phyloP scores from a whole-genome alignment of 768 basidiomycete genomes.

The Termitomyces sp. region DNA sequence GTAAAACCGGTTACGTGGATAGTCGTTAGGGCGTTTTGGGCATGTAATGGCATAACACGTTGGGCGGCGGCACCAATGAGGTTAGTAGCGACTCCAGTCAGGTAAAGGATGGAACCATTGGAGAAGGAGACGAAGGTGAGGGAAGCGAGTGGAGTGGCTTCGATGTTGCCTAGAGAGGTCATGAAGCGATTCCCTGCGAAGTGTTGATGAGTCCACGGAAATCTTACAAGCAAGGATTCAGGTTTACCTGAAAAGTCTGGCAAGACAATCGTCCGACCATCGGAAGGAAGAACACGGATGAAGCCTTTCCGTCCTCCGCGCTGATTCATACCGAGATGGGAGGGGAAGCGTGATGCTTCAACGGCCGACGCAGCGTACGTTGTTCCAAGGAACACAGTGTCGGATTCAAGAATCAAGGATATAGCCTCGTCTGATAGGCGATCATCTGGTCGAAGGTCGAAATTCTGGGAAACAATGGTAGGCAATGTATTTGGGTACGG shows the following conservation, averaged over 20 bases:
- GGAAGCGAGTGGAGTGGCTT: constrained; percentile 51
- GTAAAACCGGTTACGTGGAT: constrained; percentile 49
- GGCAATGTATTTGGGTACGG: constrained; percentile 39
- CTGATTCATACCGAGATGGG: constrained; percentile 62
- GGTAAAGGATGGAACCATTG: constrained; percentile 55
- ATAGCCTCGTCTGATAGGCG: constrained; percentile 49
- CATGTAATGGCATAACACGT: constrained; percentile 48
- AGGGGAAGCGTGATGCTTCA: constrained; percentile 42
- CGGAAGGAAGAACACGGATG: constrained; percentile 51
- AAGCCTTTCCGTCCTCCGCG: constrained; percentile 64
- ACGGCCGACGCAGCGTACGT: constrained; percentile 37
- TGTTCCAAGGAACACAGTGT: constrained; percentile 56
- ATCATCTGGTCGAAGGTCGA: constrained; percentile 29
- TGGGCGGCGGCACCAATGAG: constrained; percentile 46
- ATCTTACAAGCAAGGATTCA: background rate
- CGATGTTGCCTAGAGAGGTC: constrained; percentile 63
- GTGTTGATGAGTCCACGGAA: background rate
- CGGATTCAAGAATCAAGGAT: constrained; percentile 41
- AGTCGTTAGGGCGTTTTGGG: constrained; percentile 42
- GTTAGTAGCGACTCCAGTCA: constrained; percentile 55
- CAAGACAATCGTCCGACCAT: constrained; percentile 51
- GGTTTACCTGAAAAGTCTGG: constrained; percentile 58
- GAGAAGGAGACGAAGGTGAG: constrained; percentile 54
- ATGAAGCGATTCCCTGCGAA: constrained; percentile 54
- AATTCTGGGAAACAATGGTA: constrained; percentile 29